Base-by-base conservation (phyloP, 257 asterid species). In the Salvia splendens region DNA sequence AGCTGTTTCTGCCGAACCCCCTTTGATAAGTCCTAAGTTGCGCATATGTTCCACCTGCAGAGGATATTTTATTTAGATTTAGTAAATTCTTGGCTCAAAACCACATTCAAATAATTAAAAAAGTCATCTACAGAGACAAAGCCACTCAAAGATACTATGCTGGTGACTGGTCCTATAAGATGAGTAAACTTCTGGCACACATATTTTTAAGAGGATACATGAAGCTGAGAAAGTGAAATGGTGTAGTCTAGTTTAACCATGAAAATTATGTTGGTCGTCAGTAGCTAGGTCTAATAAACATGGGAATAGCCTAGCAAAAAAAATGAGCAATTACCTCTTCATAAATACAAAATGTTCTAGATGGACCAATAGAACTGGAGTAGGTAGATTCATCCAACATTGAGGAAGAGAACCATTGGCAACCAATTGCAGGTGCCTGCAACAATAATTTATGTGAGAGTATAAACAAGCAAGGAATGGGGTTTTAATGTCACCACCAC, bases 261-360 rank as follows among this genome's bases (percentile, higher is more conserved):
- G 40, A 35, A 42, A 55, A 40, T 40, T n/a, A 3, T 43, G 65
- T 0, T 59, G 50, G 17, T 52, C 38, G 17, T 52, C 38, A 69
- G 67, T 50, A 12, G 57, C 63, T 51, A 20, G 28, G 42, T 71
- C 57, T 56, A 52, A 16, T 20, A 51, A 67, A 20, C 42, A 32
- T 50, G 41, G 40, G 30, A 64, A 72, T 60, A 59, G 28, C 36
- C 38, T 11, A 3, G 20, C 5, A 24, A 24, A 49, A 45, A 65
- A 48, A 56, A 20, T 63, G 66, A 65, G 52, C n/a, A 16, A 30
- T 51, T 53, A 84, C 96, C 92, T 90, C 95, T 73, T 93, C 97
- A 70, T 82, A 88, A 59, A 93, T 69, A 80, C 99, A 93, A 77
- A 90, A 93, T 71, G 97, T 90, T 72, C 99, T 84, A 24, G 95